These are phyloP conservation scores for Pseudozyma thailandica DNA, from an alignment of 1,284 basidiomycete genomes.

Conservation along the genomic window DNA sequence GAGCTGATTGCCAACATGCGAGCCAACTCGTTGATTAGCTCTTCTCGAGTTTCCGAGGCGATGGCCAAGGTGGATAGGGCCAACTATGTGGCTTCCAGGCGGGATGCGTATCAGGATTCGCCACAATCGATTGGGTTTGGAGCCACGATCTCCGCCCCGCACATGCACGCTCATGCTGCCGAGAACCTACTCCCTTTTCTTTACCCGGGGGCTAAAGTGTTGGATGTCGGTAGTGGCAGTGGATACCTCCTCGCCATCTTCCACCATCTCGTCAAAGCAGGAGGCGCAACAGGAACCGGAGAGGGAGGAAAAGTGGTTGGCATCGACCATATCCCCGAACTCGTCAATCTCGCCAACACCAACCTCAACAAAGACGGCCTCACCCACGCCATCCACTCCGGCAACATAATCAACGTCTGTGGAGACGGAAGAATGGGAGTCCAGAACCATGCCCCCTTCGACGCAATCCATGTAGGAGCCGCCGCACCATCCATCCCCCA, in stretches of 20 bases:
- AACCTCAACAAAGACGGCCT: conserved; percentile 81
- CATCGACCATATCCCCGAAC: conserved; percentile 81
- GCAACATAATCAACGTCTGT: conserved; percentile 73
- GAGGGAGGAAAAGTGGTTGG: conserved; percentile 76
- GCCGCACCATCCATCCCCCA: conserved; percentile 75
- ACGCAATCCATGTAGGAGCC: conserved; percentile 94
- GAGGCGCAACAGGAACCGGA: not conserved
- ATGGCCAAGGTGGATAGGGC: conserved; percentile 55
- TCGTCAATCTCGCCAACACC: conserved; percentile 73
- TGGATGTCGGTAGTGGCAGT: conserved; percentile 74
- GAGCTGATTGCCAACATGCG: conserved; percentile 80
- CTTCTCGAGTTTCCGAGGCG: conserved; percentile 42
- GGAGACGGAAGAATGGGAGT: conserved; percentile 80
- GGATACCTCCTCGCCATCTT: conserved; percentile 65
- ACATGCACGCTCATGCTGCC: conserved; percentile 83
- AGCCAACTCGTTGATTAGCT: conserved; percentile 72
- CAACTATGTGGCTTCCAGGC: conserved; percentile 74
- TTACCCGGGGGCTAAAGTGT: conserved; percentile 76
- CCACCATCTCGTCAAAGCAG: conserved; percentile 49
- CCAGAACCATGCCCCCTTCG: conserved; percentile 75
- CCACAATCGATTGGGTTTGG: conserved; percentile 84
- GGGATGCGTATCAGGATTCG: conserved; percentile 77
- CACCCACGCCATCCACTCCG: conserved; percentile 72
- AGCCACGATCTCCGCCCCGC: conserved; percentile 89
- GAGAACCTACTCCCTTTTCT: conserved; percentile 80